A percentile compares a stretch with the other conserved stretches of the same genome.
These are phyloP conservation scores for Gymnopus androsaceus DNA, from an alignment of 1,284 basidiomycete genomes.

Conservation along the genomic window DNA sequence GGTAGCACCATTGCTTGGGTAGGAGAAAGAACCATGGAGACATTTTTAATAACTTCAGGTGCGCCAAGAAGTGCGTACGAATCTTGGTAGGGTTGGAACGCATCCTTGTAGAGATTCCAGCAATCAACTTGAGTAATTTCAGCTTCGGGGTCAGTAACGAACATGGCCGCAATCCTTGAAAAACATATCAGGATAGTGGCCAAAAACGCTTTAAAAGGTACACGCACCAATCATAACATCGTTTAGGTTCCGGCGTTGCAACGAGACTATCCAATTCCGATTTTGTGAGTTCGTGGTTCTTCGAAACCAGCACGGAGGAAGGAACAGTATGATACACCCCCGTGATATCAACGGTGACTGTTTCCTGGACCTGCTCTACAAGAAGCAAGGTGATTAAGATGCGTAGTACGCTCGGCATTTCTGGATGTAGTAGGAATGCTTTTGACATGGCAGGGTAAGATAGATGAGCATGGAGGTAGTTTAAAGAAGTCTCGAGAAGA, in stretches of 20 bases:
- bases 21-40: conserved; percentile 72
- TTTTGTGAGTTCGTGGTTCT: conserved; percentile 62
- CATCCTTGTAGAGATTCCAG: conserved; percentile 85
- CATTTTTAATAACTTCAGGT: conserved; percentile 86
- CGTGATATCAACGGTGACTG: conserved; percentile 60
- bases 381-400: conserved; percentile 68
- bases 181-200: conserved; percentile 7
- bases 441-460: conserved; percentile 76
- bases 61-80: conserved; percentile 67
- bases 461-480: conserved; percentile 77
- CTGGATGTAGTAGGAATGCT: conserved; percentile 67
- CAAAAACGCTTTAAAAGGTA: conserved; percentile 1
- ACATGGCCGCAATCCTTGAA: conserved; percentile 81
- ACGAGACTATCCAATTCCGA: conserved; percentile 67
- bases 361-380: conserved; percentile 69
- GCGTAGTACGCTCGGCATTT: conserved; percentile 67
- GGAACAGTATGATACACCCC: conserved; percentile 58
- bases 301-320: conserved; percentile 43
- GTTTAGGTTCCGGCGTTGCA: conserved; percentile 64
- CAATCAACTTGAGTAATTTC: conserved; percentile 89
- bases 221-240: conserved; percentile 76
- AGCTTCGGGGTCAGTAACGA: conserved; percentile 64
- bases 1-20: conserved; percentile 83
- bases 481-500: conserved; percentile 68
- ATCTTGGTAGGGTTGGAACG: conserved; percentile 58